Evolutionary conservation across 768 basidiomycete species (phyloP).

Genomic region (Boletales sp.): DNA sequence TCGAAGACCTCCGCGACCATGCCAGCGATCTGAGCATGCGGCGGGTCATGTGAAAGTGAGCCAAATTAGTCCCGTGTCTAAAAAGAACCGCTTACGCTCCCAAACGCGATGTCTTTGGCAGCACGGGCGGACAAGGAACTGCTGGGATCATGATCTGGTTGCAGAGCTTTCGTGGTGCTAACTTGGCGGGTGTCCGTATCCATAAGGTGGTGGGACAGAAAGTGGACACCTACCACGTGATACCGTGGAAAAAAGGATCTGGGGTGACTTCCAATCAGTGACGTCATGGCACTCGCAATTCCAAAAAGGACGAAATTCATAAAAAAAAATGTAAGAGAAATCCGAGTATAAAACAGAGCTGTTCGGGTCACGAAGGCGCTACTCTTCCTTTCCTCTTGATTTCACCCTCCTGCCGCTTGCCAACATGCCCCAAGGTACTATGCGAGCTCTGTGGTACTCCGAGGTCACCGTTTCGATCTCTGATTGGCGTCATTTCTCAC

Average conservation of each 20-base stretch:
- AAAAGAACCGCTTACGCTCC: conserved; percentile 37
- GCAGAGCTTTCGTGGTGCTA: too few species aligned
- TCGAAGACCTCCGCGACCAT: conserved; percentile 86
- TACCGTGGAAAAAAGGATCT: neutral
- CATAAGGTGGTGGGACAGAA: too few species aligned
- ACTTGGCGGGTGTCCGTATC: too few species aligned
- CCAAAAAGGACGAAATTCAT: conserved; percentile 16
- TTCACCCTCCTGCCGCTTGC: neutral
- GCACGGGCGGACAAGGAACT: conserved; percentile 19
- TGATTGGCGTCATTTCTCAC: conserved; percentile 8
- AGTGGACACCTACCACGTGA: conserved; percentile 13
- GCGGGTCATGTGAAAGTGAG: neutral
- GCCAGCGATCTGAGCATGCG: conserved; percentile 56
- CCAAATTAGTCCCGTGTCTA: neutral
- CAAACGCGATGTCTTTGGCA: conserved; percentile 45
- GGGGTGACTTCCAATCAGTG: conserved; percentile 3
- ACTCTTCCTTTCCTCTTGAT: conserved; percentile 4
- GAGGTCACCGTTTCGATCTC: conserved; percentile 38
- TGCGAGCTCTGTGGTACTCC: conserved; percentile 76
- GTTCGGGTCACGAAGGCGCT: neutral
- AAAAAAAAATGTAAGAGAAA: conserved; percentile 6
- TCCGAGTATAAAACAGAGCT: conserved; percentile 19
- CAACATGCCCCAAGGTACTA: conserved; percentile 55
- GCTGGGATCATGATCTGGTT: too few species aligned
- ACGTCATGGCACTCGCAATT: conserved; percentile 24